Conservation (phyloP, 257 asterid species). For the Penstemon davidsonii region DNA sequence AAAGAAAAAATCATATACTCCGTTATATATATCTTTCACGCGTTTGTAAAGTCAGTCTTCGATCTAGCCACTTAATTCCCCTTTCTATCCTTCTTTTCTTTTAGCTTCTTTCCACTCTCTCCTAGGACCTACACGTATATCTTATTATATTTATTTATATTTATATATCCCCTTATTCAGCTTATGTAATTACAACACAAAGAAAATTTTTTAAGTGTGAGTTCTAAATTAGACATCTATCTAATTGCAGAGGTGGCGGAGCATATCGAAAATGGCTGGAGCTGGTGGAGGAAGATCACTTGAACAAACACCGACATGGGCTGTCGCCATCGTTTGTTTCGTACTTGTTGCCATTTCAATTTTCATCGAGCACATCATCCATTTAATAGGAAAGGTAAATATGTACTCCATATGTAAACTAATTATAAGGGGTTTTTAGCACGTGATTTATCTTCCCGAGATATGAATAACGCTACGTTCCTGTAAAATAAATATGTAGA, state of each 20-base stretch:
- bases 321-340: slow-evolving; percentile 80
- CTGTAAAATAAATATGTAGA: too few relatives aligned
- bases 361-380: slow-evolving; percentile 64
- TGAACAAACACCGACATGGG: slow-evolving; percentile 94
- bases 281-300: slow-evolving; percentile 65
- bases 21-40: background rate
- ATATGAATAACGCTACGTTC: too few relatives aligned
- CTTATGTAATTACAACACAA: background rate
- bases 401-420: background rate
- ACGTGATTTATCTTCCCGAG: too few relatives aligned
- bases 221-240: background rate
- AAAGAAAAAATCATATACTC: background rate
- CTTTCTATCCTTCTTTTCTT: background rate
- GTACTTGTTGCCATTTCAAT: slow-evolving; percentile 67
- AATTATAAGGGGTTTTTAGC: background rate
- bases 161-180: background rate
- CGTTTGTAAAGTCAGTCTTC: background rate
- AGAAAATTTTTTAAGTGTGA: background rate
- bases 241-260: slow-evolving; percentile 4
- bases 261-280: slow-evolving; percentile 56
- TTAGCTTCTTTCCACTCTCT: background rate
- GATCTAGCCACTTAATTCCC: background rate
- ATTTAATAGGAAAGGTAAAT: slow-evolving; percentile 69
- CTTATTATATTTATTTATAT: background rate
- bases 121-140: background rate